Conservation (phyloP, 2,329 filamentous ascomycete species). For the Calonectria henricotiae region DNA sequence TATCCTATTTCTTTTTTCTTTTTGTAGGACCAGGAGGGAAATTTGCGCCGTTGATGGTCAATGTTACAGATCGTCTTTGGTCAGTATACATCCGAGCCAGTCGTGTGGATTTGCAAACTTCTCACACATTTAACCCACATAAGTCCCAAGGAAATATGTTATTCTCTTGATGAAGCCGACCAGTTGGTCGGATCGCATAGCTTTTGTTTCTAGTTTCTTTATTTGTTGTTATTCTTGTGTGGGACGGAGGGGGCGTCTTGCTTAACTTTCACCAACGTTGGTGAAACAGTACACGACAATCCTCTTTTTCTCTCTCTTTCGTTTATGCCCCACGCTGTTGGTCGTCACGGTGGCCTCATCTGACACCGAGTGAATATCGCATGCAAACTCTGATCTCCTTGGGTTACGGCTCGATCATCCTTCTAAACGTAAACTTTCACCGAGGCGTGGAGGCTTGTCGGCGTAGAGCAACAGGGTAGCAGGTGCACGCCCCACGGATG, state of each 20-base stretch:
- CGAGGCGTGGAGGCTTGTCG: slow-evolving; percentile 8
- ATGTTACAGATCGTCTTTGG: slow-evolving; percentile 7
- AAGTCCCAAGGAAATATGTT: background rate
- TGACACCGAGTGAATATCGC: background rate
- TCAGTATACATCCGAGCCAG: slow-evolving; percentile 14
- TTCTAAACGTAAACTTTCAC: slow-evolving; percentile 4
- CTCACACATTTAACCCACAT: slow-evolving; percentile 4
- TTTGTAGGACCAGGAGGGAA: background rate
- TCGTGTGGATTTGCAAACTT: background rate
- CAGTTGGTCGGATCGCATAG: background rate
- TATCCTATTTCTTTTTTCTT: background rate
- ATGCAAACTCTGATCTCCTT: background rate
- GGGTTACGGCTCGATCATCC: background rate
- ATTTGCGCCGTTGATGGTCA: background rate
- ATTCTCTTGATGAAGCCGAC: slow-evolving; percentile 11
- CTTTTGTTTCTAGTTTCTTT: background rate
- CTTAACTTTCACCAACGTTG: background rate
- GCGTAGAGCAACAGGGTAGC: slow-evolving; percentile 7
- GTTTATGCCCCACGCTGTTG: background rate
- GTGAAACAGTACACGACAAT: background rate
- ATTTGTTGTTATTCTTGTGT: background rate
- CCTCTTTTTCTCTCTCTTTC: no score
- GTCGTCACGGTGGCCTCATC: no score
- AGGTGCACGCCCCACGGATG: background rate
- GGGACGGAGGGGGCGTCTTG: background rate